Evolutionary conservation across 2,329 filamentous ascomycete species (phyloP).

Genomic region (Herpotrichia juniperi): DNA sequence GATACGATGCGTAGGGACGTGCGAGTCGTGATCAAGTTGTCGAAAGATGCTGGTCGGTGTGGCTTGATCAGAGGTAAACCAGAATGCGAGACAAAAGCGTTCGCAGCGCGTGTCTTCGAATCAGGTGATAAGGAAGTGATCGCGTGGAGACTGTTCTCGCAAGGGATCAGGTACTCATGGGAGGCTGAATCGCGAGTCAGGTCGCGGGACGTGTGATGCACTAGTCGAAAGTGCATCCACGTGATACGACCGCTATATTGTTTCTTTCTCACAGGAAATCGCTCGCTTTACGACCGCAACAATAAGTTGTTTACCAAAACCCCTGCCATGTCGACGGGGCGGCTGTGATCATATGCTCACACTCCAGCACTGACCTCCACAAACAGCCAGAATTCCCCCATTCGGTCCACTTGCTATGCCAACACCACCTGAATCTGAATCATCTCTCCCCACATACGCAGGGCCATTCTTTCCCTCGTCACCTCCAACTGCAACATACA

Average conservation of each 20-base stretch:
- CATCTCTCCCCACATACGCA: conserved; percentile 23
- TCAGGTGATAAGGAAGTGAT: neutral
- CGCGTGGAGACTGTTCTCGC: neutral
- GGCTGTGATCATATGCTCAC: conserved; percentile 21
- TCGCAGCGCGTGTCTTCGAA: neutral
- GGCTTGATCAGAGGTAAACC: neutral
- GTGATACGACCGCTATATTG: too few species aligned
- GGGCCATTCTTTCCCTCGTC: conserved; percentile 20
- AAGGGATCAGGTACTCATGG: neutral
- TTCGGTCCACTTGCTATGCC: conserved; percentile 6
- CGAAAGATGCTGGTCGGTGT: neutral
- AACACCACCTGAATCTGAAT: conserved; percentile 16
- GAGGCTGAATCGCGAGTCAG: conserved; percentile 19
- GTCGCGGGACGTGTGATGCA: conserved; percentile 23
- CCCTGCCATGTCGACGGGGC: conserved; percentile 9
- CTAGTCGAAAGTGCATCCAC: conserved; percentile 1
- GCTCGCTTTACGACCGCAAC: neutral
- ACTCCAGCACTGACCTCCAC: conserved; percentile 28
- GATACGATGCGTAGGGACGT: neutral
- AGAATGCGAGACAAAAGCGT: neutral
- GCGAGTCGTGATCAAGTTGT: neutral
- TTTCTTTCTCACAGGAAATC: too few species aligned
- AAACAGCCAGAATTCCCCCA: conserved; percentile 19
- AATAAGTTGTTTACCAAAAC: neutral
- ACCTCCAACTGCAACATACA: conserved; percentile 10